Percentiles rank a stretch among this genome's conserved stretches.
Conservation (phyloP, 306 rosid genomes). For the Psophocarpus tetragonolobus region DNA sequence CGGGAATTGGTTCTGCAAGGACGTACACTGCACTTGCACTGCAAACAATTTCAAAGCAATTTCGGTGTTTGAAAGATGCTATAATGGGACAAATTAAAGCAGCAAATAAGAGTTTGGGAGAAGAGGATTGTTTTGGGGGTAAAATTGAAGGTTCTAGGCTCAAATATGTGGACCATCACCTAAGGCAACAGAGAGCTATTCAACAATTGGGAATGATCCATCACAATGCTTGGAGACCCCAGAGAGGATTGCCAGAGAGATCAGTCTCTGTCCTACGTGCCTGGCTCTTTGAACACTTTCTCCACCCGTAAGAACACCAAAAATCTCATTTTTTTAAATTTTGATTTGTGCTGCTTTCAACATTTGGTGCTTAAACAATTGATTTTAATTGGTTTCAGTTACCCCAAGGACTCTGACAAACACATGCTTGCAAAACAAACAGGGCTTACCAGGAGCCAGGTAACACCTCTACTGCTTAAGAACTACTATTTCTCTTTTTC, state of each 20-base stretch:
- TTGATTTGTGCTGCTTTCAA: no score
- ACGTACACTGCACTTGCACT: conserved; percentile 93
- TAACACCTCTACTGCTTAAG: conserved; percentile 16
- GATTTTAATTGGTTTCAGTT: conserved; percentile 47
- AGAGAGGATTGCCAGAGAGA: conserved; percentile 92
- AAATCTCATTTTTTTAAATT: neutral
- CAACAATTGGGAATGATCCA: conserved; percentile 98
- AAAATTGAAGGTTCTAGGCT: conserved; percentile 86
- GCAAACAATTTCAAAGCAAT: conserved; percentile 88
- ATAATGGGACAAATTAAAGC: conserved; percentile 70
- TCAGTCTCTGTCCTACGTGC: conserved; percentile 97
- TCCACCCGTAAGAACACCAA: conserved; percentile 76
- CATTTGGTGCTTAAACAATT: neutral
- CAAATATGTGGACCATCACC: conserved; percentile 86
- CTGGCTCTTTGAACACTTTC: conserved; percentile 99
- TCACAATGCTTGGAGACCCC: conserved; percentile 99
- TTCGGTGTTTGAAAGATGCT: conserved; percentile 88
- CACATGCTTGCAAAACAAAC: conserved; percentile 96
- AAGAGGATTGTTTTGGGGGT: conserved; percentile 71
- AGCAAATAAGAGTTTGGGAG: conserved; percentile 83
- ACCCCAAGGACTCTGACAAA: conserved; percentile 96
- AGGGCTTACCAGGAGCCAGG: conserved; percentile 98
- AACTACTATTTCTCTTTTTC: neutral
- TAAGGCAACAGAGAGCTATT: conserved; percentile 90
- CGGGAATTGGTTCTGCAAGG: conserved; percentile 81